phyloP scores from a whole-genome alignment of 2,329 filamentous ascomycete species.

The Leptosphaerulina australis region DNA sequence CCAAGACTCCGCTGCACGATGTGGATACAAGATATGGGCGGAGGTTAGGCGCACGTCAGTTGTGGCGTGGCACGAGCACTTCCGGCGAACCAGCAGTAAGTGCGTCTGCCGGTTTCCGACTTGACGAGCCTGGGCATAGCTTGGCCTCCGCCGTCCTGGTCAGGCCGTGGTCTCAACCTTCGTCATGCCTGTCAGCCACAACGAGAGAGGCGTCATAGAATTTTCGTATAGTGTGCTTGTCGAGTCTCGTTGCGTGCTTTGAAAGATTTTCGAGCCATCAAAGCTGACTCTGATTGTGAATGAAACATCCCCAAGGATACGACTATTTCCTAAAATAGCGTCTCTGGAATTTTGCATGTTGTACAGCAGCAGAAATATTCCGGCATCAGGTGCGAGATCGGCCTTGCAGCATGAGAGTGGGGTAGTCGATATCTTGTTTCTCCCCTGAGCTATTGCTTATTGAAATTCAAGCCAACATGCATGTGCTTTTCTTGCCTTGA shows the following conservation, averaged over 20 bases:
- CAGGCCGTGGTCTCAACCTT: slow-evolving; percentile 8
- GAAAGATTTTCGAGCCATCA: background rate
- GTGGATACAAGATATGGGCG: slow-evolving; percentile 22
- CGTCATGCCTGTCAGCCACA: slow-evolving; percentile 7
- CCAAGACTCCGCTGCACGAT: slow-evolving; percentile 35
- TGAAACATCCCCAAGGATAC: background rate
- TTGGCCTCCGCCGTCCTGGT: slow-evolving; percentile 31
- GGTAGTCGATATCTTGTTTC: slow-evolving; percentile 1
- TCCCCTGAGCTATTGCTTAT: background rate
- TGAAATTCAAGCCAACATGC: background rate
- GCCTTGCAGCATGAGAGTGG: slow-evolving; percentile 12
- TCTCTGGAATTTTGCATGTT: background rate
- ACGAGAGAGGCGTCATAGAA: background rate
- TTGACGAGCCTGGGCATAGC: slow-evolving; percentile 34
- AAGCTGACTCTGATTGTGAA: background rate
- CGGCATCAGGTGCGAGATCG: background rate
- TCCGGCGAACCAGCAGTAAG: slow-evolving; percentile 27
- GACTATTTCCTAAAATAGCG: background rate
- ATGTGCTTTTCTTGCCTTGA: background rate
- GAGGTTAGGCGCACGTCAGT: slow-evolving; percentile 39
- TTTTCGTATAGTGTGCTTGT: slow-evolving; percentile 12
- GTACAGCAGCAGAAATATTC: background rate
- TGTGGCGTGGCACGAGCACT: background rate
- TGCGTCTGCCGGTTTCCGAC: slow-evolving; percentile 33
- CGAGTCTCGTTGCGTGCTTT: slow-evolving; percentile 11